phyloP scores from a whole-genome alignment of 129 eudicot genomes.

The Heracleum sosnowskyi region DNA sequence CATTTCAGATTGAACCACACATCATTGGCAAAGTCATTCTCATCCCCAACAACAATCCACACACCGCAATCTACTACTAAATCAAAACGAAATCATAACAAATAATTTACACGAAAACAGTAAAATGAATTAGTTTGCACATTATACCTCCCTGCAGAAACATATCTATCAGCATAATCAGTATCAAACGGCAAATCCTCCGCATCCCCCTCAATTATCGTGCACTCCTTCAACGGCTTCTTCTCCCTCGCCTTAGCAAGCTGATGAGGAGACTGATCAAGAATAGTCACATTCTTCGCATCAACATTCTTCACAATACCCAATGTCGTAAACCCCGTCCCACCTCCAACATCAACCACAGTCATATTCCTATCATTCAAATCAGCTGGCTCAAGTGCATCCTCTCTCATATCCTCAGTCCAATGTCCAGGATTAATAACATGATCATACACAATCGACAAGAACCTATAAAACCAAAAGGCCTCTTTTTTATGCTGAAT shows the following conservation, averaged over 20 bases:
- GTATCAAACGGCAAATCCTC: constrained; percentile 73
- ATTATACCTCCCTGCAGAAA: constrained; percentile 93
- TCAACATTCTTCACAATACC: constrained; percentile 72
- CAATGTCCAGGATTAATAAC: constrained; percentile 88
- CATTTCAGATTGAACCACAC: background rate
- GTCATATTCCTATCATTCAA: constrained; percentile 29
- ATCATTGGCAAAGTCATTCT: background rate
- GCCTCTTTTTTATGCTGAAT: constrained; percentile 83
- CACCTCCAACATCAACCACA: constrained; percentile 92
- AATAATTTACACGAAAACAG: background rate
- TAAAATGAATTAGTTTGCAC: background rate
- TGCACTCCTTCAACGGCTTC: constrained; percentile 63
- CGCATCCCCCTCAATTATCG: constrained; percentile 75
- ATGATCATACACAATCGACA: constrained; percentile 77
- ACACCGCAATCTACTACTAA: background rate
- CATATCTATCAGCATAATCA: constrained; percentile 82
- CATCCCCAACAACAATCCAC: background rate
- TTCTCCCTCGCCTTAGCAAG: constrained; percentile 73
- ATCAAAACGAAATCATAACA: background rate
- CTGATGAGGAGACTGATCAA: constrained; percentile 93
- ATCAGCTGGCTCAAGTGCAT: constrained; percentile 76
- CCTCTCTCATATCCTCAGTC: constrained; percentile 87
- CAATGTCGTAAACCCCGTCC: constrained; percentile 75
- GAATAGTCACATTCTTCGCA: constrained; percentile 81
- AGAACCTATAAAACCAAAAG: constrained; percentile 79